These are phyloP conservation scores for barley (Hordeum vulgare) DNA, from an alignment of 176 grass and related monocot genomes.

Conservation along the genomic window MorexV3_pseudomolecules_assembly NC_058521.1:580291796-580292295, in stretches of 20 bases:
- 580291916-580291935: background rate
- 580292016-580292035: background rate
- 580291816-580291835: slow-evolving; percentile 11
- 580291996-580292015: background rate
- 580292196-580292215: slow-evolving; percentile 33
- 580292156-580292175: background rate
- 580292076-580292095: background rate
- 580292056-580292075: background rate
- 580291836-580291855: slow-evolving; percentile 30
- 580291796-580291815: background rate
- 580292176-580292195: background rate
- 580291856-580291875: rapidly evolving
- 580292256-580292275: slow-evolving; percentile 4
- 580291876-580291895: slow-evolving; percentile 1
- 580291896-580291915: slow-evolving; percentile 28
- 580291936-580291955: background rate
- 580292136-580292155: slow-evolving; percentile 4
- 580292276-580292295: background rate
- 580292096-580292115: background rate
- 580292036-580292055: background rate
- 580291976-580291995: background rate
- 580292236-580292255: background rate
- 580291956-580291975: background rate
- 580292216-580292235: background rate
- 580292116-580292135: background rate